These are phyloP conservation scores for Penicillium steckii DNA, from an alignment of 495 filamentous ascomycete genomes.

Conservation along the genomic window DNA sequence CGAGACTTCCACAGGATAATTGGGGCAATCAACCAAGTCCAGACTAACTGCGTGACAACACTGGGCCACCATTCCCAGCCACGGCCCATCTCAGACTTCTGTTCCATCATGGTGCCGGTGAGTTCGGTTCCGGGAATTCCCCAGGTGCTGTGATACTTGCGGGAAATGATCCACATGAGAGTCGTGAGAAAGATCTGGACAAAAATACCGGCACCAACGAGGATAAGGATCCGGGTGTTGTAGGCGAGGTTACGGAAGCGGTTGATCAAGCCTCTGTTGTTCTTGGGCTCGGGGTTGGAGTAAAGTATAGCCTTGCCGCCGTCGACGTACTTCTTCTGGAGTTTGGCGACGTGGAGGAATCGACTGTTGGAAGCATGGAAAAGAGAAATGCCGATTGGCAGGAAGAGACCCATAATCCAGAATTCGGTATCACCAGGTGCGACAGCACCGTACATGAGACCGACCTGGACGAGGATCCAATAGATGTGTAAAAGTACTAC, in stretches of 20 bases:
- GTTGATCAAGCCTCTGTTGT: conserved; percentile 17
- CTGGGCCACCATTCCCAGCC: conserved; percentile 71
- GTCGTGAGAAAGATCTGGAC: conserved; percentile 54
- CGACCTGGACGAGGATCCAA: conserved; percentile 56
- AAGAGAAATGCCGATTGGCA: conserved; percentile 67
- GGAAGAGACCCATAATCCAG: conserved; percentile 73
- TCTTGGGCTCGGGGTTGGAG: conserved; percentile 2
- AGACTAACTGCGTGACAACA: conserved; percentile 61
- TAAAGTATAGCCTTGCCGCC: conserved; percentile 6
- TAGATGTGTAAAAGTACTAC: conserved; percentile 65
- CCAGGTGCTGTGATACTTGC: conserved; percentile 62
- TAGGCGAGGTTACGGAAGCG: conserved; percentile 33
- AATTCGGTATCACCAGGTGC: conserved; percentile 60
- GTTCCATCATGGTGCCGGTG: conserved; percentile 33
- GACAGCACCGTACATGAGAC: conserved; percentile 56
- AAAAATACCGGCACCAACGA: conserved; percentile 29
- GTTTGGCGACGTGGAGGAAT: conserved; percentile 61
- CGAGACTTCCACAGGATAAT: conserved; percentile 44
- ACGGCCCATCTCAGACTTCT: conserved; percentile 39
- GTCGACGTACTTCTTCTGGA: conserved; percentile 32
- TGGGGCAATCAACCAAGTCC: conserved; percentile 59
- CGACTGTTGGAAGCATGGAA: conserved; percentile 70
- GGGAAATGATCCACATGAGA: conserved; percentile 62
- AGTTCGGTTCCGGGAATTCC: conserved; percentile 48
- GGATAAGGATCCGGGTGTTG: conserved; percentile 22